These are phyloP conservation scores for Agaricus subrufescens DNA, from an alignment of 768 basidiomycete species.

Conservation along the genomic window DNA sequence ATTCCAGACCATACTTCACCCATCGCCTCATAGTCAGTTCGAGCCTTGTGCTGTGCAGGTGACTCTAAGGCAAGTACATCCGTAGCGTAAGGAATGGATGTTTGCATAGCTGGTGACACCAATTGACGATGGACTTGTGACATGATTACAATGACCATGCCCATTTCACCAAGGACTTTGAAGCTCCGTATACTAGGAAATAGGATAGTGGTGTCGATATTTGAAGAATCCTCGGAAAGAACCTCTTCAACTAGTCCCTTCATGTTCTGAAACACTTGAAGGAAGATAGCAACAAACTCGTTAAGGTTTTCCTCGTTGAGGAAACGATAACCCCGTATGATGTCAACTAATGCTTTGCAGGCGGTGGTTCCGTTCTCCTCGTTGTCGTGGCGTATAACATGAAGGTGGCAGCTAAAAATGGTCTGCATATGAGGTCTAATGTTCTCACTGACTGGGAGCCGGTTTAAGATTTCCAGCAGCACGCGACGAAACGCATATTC, in stretches of 20 bases:
- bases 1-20: slow-evolving; percentile 82
- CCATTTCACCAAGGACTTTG: slow-evolving; percentile 92
- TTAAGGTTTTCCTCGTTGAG: slow-evolving; percentile 68
- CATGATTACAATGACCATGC: slow-evolving; percentile 86
- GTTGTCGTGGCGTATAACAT: slow-evolving; percentile 84
- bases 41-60: slow-evolving; percentile 73
- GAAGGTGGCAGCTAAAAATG: slow-evolving; percentile 78
- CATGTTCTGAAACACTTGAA: slow-evolving; percentile 74
- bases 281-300: slow-evolving; percentile 78
- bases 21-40: slow-evolving; percentile 76
- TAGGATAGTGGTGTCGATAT: slow-evolving; percentile 51
- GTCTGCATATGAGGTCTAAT: slow-evolving; percentile 60
- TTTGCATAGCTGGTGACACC: slow-evolving; percentile 61
- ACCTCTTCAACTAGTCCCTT: slow-evolving; percentile 66
- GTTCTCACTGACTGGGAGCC: slow-evolving; percentile 78
- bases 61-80: slow-evolving; percentile 75
- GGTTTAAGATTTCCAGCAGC: slow-evolving; percentile 85
- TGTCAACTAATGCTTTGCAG: slow-evolving; percentile 90
- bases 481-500: slow-evolving; percentile 85
- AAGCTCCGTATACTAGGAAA: slow-evolving; percentile 81
- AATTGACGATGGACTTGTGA: slow-evolving; percentile 74
- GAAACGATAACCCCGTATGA: slow-evolving; percentile 72
- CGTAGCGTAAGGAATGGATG: slow-evolving; percentile 74
- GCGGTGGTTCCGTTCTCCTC: slow-evolving; percentile 91
- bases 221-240: slow-evolving; percentile 61